Evolutionary conservation across 2,329 filamentous ascomycete genomes (phyloP).

Genomic region (Eutypella sp.): DNA sequence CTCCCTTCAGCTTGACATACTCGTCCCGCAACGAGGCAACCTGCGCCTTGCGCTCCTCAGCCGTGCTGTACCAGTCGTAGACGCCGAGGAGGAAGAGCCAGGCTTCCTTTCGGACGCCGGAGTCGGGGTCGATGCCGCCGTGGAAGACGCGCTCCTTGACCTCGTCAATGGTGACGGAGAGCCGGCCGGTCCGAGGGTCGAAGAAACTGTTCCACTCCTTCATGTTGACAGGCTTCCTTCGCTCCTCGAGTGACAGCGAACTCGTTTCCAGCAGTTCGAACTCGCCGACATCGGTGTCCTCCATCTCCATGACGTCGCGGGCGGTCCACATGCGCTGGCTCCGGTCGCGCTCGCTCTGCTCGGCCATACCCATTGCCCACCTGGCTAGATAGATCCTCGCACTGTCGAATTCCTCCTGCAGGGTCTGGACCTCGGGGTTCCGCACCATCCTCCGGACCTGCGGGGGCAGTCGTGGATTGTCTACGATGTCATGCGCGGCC

Average conservation of each 20-base stretch:
- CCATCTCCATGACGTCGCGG: conserved; percentile 84
- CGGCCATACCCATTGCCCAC: conserved; percentile 98
- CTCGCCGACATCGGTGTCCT: conserved; percentile 90
- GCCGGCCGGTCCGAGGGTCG: conserved; percentile 64
- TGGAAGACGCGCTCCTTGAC: conserved; percentile 98
- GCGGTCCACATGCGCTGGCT: conserved; percentile 90
- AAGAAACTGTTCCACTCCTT: conserved; percentile 93
- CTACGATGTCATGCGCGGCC: conserved; percentile 85
- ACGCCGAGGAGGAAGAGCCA: conserved; percentile 94
- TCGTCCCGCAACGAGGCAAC: conserved; percentile 84
- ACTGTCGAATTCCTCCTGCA: conserved; percentile 97
- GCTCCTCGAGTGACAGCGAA: conserved; percentile 68
- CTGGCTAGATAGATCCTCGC: conserved; percentile 88
- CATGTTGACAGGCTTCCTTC: conserved; percentile 69
- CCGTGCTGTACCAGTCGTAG: conserved; percentile 86
- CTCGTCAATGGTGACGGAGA: conserved; percentile 80
- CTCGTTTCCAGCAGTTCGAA: conserved; percentile 87
- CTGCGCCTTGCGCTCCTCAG: conserved; percentile 76
- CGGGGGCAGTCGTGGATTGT: conserved; percentile 86
- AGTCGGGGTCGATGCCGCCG: conserved; percentile 80
- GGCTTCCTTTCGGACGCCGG: conserved; percentile 91
- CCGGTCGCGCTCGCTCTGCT: conserved; percentile 86
- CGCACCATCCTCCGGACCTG: conserved; percentile 79
- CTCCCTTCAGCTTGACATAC: conserved; percentile 87
- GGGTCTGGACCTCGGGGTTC: conserved; percentile 89